These are phyloP conservation scores for Penicillium atrosanguineum DNA, from an alignment of 495 filamentous ascomycete genomes.

Conservation along the genomic window DNA sequence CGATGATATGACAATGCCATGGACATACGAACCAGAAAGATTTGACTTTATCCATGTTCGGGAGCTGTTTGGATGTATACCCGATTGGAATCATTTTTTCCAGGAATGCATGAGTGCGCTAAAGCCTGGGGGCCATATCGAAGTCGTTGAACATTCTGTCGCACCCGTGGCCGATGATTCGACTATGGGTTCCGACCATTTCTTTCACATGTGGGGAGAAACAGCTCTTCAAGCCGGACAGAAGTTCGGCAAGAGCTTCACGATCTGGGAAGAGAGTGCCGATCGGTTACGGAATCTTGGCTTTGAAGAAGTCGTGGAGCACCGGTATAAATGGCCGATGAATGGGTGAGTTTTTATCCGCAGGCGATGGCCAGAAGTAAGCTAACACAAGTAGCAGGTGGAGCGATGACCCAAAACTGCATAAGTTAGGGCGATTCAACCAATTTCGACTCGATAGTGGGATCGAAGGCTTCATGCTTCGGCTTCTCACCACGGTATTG, in stretches of 20 bases:
- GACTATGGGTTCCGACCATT: conserved; percentile 48
- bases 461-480: conserved; percentile 56
- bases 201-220: conserved; percentile 50
- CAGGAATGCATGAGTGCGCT: conserved; percentile 36
- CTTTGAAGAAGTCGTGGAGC: conserved; percentile 58
- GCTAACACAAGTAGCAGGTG: conserved; percentile 47
- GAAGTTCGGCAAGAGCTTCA: conserved; percentile 48
- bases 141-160: conserved; percentile 56
- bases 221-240: conserved; percentile 51
- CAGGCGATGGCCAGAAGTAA: not conserved
- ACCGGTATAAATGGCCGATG: conserved; percentile 57
- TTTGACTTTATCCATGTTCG: conserved; percentile 71
- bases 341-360: conserved; percentile 17
- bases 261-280: conserved; percentile 43
- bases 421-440: conserved; percentile 64
- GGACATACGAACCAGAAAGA: conserved; percentile 49
- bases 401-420: conserved; percentile 62
- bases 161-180: conserved; percentile 47
- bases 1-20: conserved; percentile 54
- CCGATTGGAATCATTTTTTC: conserved; percentile 54
- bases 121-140: conserved; percentile 66
- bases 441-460: conserved; percentile 58
- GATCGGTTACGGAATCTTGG: conserved; percentile 44
- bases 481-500: conserved; percentile 57
- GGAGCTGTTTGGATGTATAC: conserved; percentile 55